These are phyloP conservation scores for Phialemonium atrogriseum DNA, from an alignment of 2,329 filamentous ascomycete genomes.

Conservation along the genomic window DNA sequence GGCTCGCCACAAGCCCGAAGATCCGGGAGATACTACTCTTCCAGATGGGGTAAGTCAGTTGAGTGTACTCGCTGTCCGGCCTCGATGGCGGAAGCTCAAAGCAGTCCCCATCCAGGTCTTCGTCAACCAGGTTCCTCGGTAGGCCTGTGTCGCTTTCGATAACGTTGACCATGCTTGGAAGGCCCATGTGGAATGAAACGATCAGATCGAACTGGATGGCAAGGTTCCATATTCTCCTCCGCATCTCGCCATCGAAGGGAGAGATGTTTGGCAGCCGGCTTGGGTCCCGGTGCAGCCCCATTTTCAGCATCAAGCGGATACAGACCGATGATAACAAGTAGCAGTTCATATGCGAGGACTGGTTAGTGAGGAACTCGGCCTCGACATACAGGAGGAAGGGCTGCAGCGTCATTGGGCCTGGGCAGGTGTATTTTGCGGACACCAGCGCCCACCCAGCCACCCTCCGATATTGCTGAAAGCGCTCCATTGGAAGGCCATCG, in stretches of 20 bases:
- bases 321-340: slow-evolving; percentile 43
- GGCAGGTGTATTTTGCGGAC: slow-evolving; percentile 40
- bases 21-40: slow-evolving; percentile 39
- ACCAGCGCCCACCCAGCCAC: slow-evolving; percentile 44
- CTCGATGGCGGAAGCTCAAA: slow-evolving; percentile 46
- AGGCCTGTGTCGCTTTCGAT: slow-evolving; percentile 55
- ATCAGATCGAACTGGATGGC: slow-evolving; percentile 52
- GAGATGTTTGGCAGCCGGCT: slow-evolving; percentile 40
- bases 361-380: slow-evolving; percentile 43
- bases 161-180: slow-evolving; percentile 57
- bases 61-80: slow-evolving; percentile 50
- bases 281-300: slow-evolving; percentile 51
- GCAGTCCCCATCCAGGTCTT: slow-evolving; percentile 52
- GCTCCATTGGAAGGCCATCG: slow-evolving; percentile 29
- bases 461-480: slow-evolving; percentile 38
- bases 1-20: slow-evolving; percentile 40
- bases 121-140: slow-evolving; percentile 56
- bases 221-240: slow-evolving; percentile 44
- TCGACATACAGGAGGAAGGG: slow-evolving; percentile 45
- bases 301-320: slow-evolving; percentile 47
- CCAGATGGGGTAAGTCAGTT: slow-evolving; percentile 44
- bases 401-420: slow-evolving; percentile 38
- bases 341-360: slow-evolving; percentile 42
- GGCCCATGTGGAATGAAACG: slow-evolving; percentile 58
- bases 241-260: slow-evolving; percentile 46